Evolutionary conservation across 176 grass and related monocot genomes (phyloP), one percentile per base, ranked within the genome.

Genomic region (Rhynchospora pubera): DNA sequence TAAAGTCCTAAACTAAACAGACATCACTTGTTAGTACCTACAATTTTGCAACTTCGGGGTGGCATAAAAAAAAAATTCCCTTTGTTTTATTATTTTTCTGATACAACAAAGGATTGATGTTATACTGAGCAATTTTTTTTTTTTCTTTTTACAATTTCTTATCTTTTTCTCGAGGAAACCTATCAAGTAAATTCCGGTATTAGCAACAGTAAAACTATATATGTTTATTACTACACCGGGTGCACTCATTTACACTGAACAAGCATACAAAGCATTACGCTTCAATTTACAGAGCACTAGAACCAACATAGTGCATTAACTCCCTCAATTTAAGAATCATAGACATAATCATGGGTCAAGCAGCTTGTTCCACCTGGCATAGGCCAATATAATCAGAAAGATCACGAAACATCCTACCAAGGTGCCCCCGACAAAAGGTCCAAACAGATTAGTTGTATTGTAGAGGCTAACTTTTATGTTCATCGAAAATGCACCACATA

Each of bases 291-390:
- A 14, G 70, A 75, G 21, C 9, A 75, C 10, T 52, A 75, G 46
- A 53, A 51, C 51, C 5, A 42, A 67, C 11, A 67, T 28, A 7
- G 45, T 53, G 46, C 47, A 75, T 75, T 10, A 39, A 24, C 23
- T 75, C 11, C 10, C 70, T 52, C 19, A 32, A 69, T n/a, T 70
- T 46, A 70, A 76, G 72, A 48, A 76, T 76, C 14, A 55, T 23
- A 30, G 6, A 21, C 24, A 6, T 64, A 57, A 84, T 93, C 85
- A 99, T 47, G 91, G 86, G 57, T 91, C 96, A 21, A 99, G 86
- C 83, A 99, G 72, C 65, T 99, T 99, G 68, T 91, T 96, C 90
- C 91, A 94, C 83, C 94, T 89, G 70, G 92, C 92, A 7, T 94
- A 94, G 14, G 84, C 87, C 61, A 92, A 84, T n/a, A 99, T 86